These are phyloP conservation scores for Fusarium newnesense DNA, from an alignment of 2,329 filamentous ascomycete species.

Conservation along the genomic window DNA sequence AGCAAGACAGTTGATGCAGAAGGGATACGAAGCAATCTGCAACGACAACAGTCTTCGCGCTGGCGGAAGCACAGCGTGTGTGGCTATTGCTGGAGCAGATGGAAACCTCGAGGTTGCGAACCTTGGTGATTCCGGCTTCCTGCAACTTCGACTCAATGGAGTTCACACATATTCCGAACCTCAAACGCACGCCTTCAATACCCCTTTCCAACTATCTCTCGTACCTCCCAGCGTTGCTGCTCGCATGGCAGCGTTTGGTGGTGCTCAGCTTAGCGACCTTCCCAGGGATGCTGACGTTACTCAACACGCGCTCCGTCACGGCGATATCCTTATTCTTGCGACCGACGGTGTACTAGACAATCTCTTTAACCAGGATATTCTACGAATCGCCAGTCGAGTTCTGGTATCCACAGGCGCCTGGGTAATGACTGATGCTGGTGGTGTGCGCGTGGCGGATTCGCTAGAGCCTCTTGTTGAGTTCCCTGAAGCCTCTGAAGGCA, in stretches of 20 bases:
- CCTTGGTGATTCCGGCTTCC: constrained; percentile 92
- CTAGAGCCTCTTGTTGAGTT: constrained; percentile 59
- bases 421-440: constrained; percentile 68
- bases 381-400: constrained; percentile 79
- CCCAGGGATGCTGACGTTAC: constrained; percentile 86
- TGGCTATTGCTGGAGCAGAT: constrained; percentile 79
- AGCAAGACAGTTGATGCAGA: constrained; percentile 79
- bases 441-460: constrained; percentile 71
- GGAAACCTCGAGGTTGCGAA: constrained; percentile 90
- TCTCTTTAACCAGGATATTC: constrained; percentile 87
- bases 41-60: constrained; percentile 78
- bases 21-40: constrained; percentile 84
- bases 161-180: constrained; percentile 85
- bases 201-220: constrained; percentile 91
- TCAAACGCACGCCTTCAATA: constrained; percentile 98
- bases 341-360: constrained; percentile 98
- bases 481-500: constrained; percentile 41
- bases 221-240: constrained; percentile 82
- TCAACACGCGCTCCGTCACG: constrained; percentile 81
- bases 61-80: constrained; percentile 90
- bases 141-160: constrained; percentile 85
- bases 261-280: constrained; percentile 81
- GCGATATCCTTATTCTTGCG: constrained; percentile 92
- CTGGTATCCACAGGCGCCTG: constrained; percentile 83
- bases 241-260: constrained; percentile 86